These are phyloP conservation scores for Scenedesmus sp. DNA, from an alignment of 163 green algal genomes.

Conservation along the genomic window DNA sequence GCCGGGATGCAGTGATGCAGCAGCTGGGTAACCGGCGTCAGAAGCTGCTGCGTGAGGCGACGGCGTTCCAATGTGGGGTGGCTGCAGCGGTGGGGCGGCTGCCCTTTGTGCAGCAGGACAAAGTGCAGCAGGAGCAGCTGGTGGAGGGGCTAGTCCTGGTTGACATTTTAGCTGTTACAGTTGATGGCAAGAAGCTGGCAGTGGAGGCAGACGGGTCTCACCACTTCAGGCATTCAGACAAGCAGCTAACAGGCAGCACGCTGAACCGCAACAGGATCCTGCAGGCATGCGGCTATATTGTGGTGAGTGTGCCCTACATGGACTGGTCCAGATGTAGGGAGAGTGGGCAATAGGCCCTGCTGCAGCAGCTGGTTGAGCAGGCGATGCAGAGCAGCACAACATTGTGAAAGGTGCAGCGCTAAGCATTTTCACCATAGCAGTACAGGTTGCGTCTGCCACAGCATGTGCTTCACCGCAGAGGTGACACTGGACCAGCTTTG, in stretches of 20 bases:
- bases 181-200: neutral
- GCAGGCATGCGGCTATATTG: neutral
- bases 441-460: no score
- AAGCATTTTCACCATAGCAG: no score
- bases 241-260: neutral
- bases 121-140: neutral
- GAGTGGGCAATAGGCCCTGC: neutral
- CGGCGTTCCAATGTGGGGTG: neutral
- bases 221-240: conserved; percentile 17
- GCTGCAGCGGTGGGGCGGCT: neutral
- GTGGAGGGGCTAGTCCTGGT: neutral
- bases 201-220: conserved; percentile 12
- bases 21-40: neutral
- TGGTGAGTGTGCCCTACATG: conserved; percentile 20
- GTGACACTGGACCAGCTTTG: no score
- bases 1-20: neutral
- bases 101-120: neutral
- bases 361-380: conserved; percentile 1
- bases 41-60: neutral
- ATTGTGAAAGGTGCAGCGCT: neutral
- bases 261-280: neutral
- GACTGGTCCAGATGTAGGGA: neutral
- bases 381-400: neutral
- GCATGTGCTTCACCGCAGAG: no score
- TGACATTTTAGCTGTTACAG: conserved; percentile 9